Evolutionary conservation across 116 monocot genomes (phyloP), one percentile per base, ranked within the genome.

Genomic region (Posidonia oceanica): DNA sequence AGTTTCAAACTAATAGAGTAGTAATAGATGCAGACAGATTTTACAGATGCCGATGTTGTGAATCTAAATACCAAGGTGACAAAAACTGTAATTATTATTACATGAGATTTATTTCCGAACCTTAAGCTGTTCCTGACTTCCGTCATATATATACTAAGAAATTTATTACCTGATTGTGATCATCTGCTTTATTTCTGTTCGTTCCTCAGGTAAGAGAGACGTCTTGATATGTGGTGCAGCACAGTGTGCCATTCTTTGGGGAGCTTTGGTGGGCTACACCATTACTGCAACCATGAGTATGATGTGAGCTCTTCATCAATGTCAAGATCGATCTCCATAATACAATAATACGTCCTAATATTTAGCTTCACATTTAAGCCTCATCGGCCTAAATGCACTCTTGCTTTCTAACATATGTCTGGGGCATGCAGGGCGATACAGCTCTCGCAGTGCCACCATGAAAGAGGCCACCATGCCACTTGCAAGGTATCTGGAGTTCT

Each of bases 241-340:
- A 1, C 88, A 88, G 14, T 72, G 72, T 59, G 40, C 44, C 0
- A 61, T 38, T 20, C 61, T 84, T 1, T 88, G 79, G 77, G 88
- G 88, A 17, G 76, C 70, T 2, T 61, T 78, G 73, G 66, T 88
- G 7, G 82, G 82, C 57, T 88, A 88, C 61, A 84, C 80, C 20
- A 74, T 88, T 17, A 88, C 85, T 18, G 75, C 82, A 39, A 51
- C 77, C 11, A 80, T 69, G 39, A 84, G 88, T 71, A 69, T 84
- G 77, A 74, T 79, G 88, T 84, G 39, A 75, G 76, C 71, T 40
- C 48, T 48, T 48, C 29, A 29, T 29, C 29, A 29, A 29, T 29
- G 29, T 29, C 29, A 1, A n/a, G n/a, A n/a, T n/a, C 1, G 29
- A 29, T 29, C 29, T 29, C 29, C 29, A 29, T 29, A 29, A 29